A percentile compares a stretch with the other conserved stretches of the same genome.
Evolutionary conservation across 2,329 filamentous ascomycete species (phyloP).

Genomic region (Colletotrichum tabaci): DNA sequence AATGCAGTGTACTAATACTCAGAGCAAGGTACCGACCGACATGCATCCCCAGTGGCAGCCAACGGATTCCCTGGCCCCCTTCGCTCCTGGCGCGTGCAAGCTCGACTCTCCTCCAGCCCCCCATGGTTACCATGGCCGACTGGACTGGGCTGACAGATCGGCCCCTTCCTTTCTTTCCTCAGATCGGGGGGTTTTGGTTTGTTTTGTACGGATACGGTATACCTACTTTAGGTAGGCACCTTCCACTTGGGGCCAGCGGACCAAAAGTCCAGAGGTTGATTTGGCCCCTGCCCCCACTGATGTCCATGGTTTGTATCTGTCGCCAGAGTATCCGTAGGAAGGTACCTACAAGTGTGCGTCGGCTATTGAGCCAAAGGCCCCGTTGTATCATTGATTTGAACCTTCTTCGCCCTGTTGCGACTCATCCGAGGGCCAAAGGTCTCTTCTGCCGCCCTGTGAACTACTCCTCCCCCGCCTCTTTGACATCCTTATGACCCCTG

Average conservation of each 20-base stretch:
- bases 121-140: neutral
- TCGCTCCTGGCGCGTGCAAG: conserved; percentile 6
- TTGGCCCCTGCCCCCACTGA: neutral
- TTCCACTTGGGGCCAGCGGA: conserved; percentile 12
- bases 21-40: neutral
- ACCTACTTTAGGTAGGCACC: neutral
- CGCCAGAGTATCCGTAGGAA: conserved; percentile 13
- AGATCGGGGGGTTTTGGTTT: too few species aligned
- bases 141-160: conserved; percentile 12
- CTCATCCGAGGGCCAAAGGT: neutral
- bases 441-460: conserved; percentile 5
- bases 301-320: neutral
- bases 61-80: conserved; percentile 17
- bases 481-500: conserved; percentile 15
- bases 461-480: conserved; percentile 1
- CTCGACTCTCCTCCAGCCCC: neutral
- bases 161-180: too few species aligned
- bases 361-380: conserved; percentile 18
- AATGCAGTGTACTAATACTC: neutral
- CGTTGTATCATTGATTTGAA: conserved; percentile 14
- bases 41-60: conserved; percentile 13
- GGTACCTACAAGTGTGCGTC: neutral
- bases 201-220: too few species aligned
- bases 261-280: conserved; percentile 16
- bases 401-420: neutral